phyloP scores from a whole-genome alignment of 768 basidiomycete species.

The Rhodocollybia butyracea region DNA sequence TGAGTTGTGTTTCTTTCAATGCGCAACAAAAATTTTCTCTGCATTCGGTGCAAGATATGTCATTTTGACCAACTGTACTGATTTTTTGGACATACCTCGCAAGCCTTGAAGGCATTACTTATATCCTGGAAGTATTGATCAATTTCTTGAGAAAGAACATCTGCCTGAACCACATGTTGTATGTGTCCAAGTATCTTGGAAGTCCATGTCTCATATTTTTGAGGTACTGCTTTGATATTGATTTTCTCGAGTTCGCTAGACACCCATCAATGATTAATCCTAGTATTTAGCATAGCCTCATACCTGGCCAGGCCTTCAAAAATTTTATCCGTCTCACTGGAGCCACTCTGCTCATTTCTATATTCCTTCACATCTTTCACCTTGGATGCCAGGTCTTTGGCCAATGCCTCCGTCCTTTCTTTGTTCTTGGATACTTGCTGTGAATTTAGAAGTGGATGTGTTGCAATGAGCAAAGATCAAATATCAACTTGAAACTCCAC shows the following conservation, averaged over 20 bases:
- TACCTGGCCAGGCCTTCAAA: background rate
- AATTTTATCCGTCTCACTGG: background rate
- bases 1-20: background rate
- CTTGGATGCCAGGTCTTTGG: background rate
- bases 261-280: background rate
- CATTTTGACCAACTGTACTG: background rate
- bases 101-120: background rate
- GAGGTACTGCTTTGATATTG: background rate
- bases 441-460: background rate
- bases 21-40: background rate
- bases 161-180: background rate
- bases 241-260: background rate
- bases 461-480: background rate
- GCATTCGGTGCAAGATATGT: background rate
- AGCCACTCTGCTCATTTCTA: background rate
- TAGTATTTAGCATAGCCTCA: background rate
- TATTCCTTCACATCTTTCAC: background rate
- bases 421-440: background rate
- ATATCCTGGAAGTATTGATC: background rate
- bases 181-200: background rate
- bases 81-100: background rate
- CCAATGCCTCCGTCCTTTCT: background rate
- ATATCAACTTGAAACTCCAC: background rate
- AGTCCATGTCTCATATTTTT: background rate
- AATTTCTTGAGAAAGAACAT: background rate